Conservation (phyloP, 2,329 filamentous ascomycete species). For the Aspergillus glaucus region DNA sequence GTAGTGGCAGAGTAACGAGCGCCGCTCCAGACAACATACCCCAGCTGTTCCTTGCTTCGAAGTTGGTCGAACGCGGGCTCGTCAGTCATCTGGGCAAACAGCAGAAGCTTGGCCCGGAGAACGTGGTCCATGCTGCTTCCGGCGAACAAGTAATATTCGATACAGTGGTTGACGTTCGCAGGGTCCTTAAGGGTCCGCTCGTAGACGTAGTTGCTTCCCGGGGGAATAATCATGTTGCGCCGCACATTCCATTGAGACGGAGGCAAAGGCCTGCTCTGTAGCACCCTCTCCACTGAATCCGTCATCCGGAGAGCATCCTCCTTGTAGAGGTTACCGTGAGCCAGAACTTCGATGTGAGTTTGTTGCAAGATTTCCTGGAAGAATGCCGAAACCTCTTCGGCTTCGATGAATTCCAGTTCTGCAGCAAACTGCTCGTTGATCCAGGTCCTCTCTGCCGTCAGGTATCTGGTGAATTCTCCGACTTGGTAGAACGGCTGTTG, state of each 20-base stretch:
- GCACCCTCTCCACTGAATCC: constrained; percentile 68
- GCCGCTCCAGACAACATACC: constrained; percentile 90
- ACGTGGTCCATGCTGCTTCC: constrained; percentile 63
- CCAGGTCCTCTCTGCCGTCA: constrained; percentile 70
- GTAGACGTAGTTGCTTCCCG: constrained; percentile 78
- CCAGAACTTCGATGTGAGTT: constrained; percentile 78
- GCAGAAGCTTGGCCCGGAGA: constrained; percentile 67
- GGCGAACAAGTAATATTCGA: constrained; percentile 70
- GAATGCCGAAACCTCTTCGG: constrained; percentile 68
- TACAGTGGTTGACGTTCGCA: constrained; percentile 81
- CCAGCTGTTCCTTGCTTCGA: constrained; percentile 92
- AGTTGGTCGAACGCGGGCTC: constrained; percentile 94
- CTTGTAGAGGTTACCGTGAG: constrained; percentile 89
- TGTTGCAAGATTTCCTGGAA: constrained; percentile 75
- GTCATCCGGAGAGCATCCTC: constrained; percentile 84
- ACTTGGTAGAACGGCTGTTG: constrained; percentile 87
- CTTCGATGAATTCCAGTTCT: constrained; percentile 68
- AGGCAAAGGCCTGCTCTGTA: constrained; percentile 69
- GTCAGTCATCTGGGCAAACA: constrained; percentile 84
- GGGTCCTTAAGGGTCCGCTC: constrained; percentile 74
- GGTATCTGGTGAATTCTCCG: constrained; percentile 71
- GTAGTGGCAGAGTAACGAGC: constrained; percentile 66
- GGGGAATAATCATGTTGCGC: constrained; percentile 69
- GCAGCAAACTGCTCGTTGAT: constrained; percentile 72
- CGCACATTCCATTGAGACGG: constrained; percentile 72